These are phyloP conservation scores for Globisporangium lucens DNA, from an alignment of 352 stramenopile species.

Conservation along the genomic window DNA sequence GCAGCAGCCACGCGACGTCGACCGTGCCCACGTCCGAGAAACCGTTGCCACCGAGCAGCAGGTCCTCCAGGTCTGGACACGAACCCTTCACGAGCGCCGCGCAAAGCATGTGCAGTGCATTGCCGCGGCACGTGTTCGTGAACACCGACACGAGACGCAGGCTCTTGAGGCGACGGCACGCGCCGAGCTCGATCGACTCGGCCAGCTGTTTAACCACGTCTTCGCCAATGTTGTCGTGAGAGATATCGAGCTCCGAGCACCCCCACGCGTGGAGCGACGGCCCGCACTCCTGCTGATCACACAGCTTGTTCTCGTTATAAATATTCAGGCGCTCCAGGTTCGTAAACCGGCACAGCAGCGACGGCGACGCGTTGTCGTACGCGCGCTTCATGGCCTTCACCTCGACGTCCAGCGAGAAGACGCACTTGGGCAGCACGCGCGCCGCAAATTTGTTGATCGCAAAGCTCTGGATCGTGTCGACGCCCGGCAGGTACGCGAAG, in stretches of 20 bases:
- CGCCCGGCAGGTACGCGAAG: conserved; percentile 64
- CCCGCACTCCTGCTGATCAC: conserved; percentile 7
- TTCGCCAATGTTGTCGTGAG: conserved; percentile 56
- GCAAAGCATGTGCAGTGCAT: conserved; percentile 42
- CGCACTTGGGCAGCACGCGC: conserved; percentile 49
- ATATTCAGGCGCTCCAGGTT: conserved; percentile 45
- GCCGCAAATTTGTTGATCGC: conserved; percentile 63
- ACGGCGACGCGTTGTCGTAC: conserved; percentile 16
- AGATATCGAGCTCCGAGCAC: conserved; percentile 56
- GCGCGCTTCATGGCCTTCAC: conserved; percentile 35
- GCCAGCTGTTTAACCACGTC: conserved; percentile 43
- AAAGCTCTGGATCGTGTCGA: conserved; percentile 60
- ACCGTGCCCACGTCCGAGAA: conserved; percentile 54
- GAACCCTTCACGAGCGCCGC: conserved; percentile 37
- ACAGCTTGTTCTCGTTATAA: conserved; percentile 28
- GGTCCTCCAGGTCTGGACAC: conserved; percentile 49
- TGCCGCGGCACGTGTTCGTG: conserved; percentile 57
- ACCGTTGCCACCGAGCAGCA: conserved; percentile 65
- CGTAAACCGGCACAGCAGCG: conserved; percentile 39
- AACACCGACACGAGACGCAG: conserved; percentile 71
- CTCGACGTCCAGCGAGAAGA: conserved; percentile 48
- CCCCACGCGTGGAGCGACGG: conserved; percentile 55
- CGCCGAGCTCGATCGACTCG: conserved; percentile 28
- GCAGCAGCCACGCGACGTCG: conserved; percentile 46
- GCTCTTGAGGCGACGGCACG: conserved; percentile 39